Conservation (phyloP, 1,284 basidiomycete genomes). For the Termitomyces sp. region DNA sequence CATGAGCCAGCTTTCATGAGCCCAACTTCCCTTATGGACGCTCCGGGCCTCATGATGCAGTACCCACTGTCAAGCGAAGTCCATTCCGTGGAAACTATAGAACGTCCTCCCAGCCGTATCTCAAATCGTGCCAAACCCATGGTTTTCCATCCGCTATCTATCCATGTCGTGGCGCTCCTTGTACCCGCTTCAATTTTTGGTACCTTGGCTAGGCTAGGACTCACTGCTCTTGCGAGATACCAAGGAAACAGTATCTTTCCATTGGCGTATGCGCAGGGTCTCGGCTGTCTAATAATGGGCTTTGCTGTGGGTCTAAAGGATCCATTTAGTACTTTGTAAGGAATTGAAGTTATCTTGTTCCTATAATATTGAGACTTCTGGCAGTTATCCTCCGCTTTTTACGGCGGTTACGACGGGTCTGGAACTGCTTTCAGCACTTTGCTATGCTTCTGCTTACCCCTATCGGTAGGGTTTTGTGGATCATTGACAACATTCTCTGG, state of each 20-base stretch:
- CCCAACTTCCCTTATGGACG: slow-evolving; percentile 2
- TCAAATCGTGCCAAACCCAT: slow-evolving; percentile 26
- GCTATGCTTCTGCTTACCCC: not conserved
- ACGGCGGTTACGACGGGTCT: slow-evolving; percentile 84
- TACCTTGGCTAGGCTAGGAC: slow-evolving; percentile 71
- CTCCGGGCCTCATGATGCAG: slow-evolving; percentile 7
- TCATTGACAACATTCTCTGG: slow-evolving; percentile 95
- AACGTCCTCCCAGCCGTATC: slow-evolving; percentile 42
- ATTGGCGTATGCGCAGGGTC: slow-evolving; percentile 82
- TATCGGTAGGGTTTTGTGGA: slow-evolving; percentile 81
- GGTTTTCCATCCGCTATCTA: slow-evolving; percentile 52
- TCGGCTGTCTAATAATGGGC: slow-evolving; percentile 94
- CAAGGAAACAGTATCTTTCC: slow-evolving; percentile 76
- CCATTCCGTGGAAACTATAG: slow-evolving; percentile 34
- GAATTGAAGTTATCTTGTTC: not conserved
- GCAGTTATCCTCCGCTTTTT: slow-evolving; percentile 83
- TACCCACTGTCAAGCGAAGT: slow-evolving; percentile 6
- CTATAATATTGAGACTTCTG: slow-evolving; percentile 1
- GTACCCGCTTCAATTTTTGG: slow-evolving; percentile 78
- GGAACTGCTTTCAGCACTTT: not conserved
- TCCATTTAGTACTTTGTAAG: slow-evolving; percentile 71
- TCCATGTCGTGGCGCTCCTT: slow-evolving; percentile 64
- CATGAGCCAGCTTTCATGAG: slow-evolving; percentile 2
- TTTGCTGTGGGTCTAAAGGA: slow-evolving; percentile 64
- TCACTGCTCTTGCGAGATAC: slow-evolving; percentile 68